A percentile compares a stretch with the other conserved stretches of the same genome.
phyloP scores from a whole-genome alignment of 2,329 filamentous ascomycete genomes.

The Sphaerulina populicola region DNA sequence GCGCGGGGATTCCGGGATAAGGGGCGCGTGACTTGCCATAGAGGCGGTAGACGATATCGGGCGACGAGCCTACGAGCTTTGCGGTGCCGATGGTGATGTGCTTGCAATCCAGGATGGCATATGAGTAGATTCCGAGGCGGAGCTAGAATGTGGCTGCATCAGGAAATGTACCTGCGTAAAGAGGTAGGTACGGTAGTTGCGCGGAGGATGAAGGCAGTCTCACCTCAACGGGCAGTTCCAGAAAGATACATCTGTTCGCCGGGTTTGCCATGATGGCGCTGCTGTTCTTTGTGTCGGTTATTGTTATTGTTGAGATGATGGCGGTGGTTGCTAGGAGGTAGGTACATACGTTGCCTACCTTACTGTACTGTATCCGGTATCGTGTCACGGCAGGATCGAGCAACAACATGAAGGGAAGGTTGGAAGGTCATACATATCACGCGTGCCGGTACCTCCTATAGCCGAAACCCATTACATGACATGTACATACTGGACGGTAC shows the following conservation, averaged over 20 bases:
- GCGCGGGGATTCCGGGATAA: conserved; percentile 34
- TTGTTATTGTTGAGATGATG: background rate
- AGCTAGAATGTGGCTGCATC: conserved; percentile 23
- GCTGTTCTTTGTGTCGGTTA: background rate
- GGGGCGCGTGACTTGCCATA: conserved; percentile 21
- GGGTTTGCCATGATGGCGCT: background rate
- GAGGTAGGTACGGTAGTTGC: too few relatives aligned
- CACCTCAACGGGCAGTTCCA: background rate
- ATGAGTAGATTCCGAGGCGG: conserved; percentile 38
- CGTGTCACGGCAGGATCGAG: too few relatives aligned
- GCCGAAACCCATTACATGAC: too few relatives aligned
- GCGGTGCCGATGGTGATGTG: conserved; percentile 36
- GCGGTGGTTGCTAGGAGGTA: too few relatives aligned
- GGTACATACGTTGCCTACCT: too few relatives aligned
- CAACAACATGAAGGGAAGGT: too few relatives aligned
- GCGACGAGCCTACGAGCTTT: conserved; percentile 28
- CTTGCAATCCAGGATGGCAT: conserved; percentile 32
- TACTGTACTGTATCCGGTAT: too few relatives aligned
- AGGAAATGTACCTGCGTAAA: background rate
- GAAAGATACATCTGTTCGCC: background rate
- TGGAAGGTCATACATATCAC: too few relatives aligned
- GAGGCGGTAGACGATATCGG: conserved; percentile 28
- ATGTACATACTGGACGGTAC: too few relatives aligned
- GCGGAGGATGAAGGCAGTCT: background rate
- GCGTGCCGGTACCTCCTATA: too few relatives aligned